Conservation (phyloP, 257 asterid species). For the Handroanthus guayacan region DNA sequence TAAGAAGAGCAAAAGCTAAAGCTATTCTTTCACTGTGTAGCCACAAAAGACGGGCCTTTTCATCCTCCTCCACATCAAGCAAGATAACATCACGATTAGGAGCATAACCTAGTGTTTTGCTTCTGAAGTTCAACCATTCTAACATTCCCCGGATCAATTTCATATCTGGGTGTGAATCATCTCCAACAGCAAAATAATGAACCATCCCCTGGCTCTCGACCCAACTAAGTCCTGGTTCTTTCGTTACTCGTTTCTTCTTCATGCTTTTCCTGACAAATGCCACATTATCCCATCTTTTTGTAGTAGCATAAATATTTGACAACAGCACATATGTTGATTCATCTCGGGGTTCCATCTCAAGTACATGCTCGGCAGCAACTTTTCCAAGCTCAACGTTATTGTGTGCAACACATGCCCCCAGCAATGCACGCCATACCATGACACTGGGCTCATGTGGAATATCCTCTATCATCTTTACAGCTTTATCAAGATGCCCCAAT, state of each 20-base stretch:
- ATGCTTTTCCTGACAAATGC: constrained; percentile 73
- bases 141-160: constrained; percentile 80
- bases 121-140: constrained; percentile 80
- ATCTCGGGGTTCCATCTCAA: constrained; percentile 86
- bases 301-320: constrained; percentile 83
- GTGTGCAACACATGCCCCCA: constrained; percentile 88
- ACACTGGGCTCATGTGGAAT: constrained; percentile 82
- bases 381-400: constrained; percentile 79
- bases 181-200: constrained; percentile 89
- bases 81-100: constrained; percentile 68
- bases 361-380: constrained; percentile 74
- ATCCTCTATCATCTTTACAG: constrained; percentile 70
- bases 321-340: constrained; percentile 76
- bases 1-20: constrained; percentile 77
- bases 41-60: constrained; percentile 87
- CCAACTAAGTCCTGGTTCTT: constrained; percentile 98
- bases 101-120: constrained; percentile 61
- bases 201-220: constrained; percentile 75
- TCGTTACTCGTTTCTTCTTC: constrained; percentile 78
- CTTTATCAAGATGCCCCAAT: constrained; percentile 78
- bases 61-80: constrained; percentile 94
- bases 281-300: constrained; percentile 81
- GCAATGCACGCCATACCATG: constrained; percentile 96
- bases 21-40: constrained; percentile 92
- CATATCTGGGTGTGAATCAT: constrained; percentile 72